These are phyloP conservation scores for Ramaria sp. DNA, from an alignment of 768 basidiomycete genomes.

Conservation along the genomic window DNA sequence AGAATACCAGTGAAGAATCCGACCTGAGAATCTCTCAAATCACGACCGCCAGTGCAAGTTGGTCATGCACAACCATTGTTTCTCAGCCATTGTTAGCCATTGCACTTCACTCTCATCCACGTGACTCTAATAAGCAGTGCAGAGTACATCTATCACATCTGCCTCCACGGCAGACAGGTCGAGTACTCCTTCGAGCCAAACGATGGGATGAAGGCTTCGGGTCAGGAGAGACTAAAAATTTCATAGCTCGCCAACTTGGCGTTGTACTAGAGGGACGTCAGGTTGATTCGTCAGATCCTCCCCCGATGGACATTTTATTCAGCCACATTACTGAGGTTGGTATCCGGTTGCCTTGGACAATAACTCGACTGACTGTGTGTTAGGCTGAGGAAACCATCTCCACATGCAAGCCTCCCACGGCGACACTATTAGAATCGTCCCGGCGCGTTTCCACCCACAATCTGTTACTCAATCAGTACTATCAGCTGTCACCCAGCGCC, in stretches of 20 bases:
- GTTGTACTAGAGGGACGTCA: constrained; percentile 37
- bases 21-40: constrained; percentile 46
- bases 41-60: constrained; percentile 55
- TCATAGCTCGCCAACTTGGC: constrained; percentile 40
- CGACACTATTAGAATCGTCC: constrained; percentile 10
- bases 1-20: constrained; percentile 34
- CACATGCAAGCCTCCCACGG: neutral
- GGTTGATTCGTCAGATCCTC: constrained; percentile 29
- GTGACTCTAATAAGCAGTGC: constrained; percentile 22
- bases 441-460: constrained; percentile 26
- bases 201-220: constrained; percentile 28
- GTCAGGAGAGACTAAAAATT: constrained; percentile 34
- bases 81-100: constrained; percentile 33
- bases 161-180: constrained; percentile 37
- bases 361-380: neutral
- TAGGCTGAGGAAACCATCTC: neutral
- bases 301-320: constrained; percentile 43
- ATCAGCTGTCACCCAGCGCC: constrained; percentile 42
- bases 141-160: constrained; percentile 17
- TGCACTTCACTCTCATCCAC: constrained; percentile 1
- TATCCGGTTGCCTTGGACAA: neutral
- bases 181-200: constrained; percentile 31
- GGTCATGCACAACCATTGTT: constrained; percentile 41
- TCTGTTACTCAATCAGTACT: constrained; percentile 22
- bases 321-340: constrained; percentile 32